Conservation (phyloP, 2,329 filamentous ascomycete genomes). For the Akanthomyces uredinophilus region DNA sequence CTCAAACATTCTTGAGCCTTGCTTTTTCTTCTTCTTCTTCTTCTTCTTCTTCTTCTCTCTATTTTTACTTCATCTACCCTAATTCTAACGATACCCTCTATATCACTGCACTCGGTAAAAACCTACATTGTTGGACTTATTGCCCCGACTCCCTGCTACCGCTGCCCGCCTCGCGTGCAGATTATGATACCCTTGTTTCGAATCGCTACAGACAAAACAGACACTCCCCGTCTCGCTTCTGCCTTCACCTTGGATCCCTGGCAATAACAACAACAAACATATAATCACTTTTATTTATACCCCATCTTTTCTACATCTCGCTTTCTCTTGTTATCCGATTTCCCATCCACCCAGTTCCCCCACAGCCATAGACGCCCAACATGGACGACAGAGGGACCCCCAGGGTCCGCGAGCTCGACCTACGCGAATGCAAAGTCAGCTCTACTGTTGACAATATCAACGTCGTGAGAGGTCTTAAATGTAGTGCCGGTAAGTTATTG, state of each 20-base stretch:
- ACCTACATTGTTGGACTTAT: background rate
- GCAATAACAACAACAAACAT: background rate
- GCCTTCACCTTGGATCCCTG: background rate
- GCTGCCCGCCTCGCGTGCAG: background rate
- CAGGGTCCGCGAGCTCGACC: constrained; percentile 34
- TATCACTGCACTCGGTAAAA: background rate
- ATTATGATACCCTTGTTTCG: constrained; percentile 15
- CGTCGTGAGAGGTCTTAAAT: constrained; percentile 51
- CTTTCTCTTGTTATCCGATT: background rate
- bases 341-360: constrained; percentile 25
- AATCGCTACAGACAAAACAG: constrained; percentile 1
- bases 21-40: background rate
- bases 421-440: constrained; percentile 34
- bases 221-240: background rate
- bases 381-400: constrained; percentile 19
- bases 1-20: background rate
- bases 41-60: constrained; percentile 9
- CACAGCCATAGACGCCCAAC: constrained; percentile 10
- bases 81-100: background rate
- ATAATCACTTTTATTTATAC: constrained; percentile 6
- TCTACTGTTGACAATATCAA: constrained; percentile 51
- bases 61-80: constrained; percentile 10
- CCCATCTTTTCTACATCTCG: constrained; percentile 10
- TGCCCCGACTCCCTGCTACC: background rate
- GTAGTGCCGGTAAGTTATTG: constrained; percentile 47